Evolutionary conservation across 345 rosid genomes (phyloP).

Genomic region (Cardamine chenopodiifolia): DNA sequence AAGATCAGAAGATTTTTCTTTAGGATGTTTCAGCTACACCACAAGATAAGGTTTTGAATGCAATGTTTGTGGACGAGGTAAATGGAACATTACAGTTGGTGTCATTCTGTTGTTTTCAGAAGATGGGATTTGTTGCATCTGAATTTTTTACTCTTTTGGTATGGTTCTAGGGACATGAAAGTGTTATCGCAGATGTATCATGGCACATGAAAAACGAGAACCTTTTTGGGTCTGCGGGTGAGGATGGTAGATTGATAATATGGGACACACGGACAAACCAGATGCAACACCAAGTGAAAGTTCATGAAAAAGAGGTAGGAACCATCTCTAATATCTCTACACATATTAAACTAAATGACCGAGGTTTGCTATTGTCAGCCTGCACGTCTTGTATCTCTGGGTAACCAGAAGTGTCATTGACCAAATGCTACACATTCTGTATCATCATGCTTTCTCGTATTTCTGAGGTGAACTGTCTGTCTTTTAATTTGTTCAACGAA

Average conservation of each 20-base stretch:
- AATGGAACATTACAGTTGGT: not conserved
- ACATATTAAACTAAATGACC: not conserved
- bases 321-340: not conserved
- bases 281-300: slow-evolving; percentile 63
- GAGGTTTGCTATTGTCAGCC: not conserved
- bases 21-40: slow-evolving; percentile 78
- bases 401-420: not conserved
- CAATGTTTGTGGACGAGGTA: slow-evolving; percentile 74
- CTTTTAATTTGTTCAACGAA: slow-evolving; percentile 83
- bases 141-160: not conserved
- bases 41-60: slow-evolving; percentile 58
- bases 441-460: slow-evolving; percentile 2
- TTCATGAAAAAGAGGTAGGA: slow-evolving; percentile 82
- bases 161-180: slow-evolving; percentile 69
- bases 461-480: slow-evolving; percentile 69
- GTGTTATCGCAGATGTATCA: slow-evolving; percentile 75
- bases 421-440: not conserved
- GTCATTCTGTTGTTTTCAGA: not conserved
- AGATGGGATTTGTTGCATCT: slow-evolving; percentile 6
- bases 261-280: slow-evolving; percentile 90
- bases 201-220: slow-evolving; percentile 90
- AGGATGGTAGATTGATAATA: slow-evolving; percentile 79
- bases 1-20: slow-evolving; percentile 78
- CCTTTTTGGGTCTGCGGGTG: slow-evolving; percentile 88
- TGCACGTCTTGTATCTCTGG: not conserved